phyloP scores from a whole-genome alignment of 768 basidiomycete genomes.

The Pholiota conissans region DNA sequence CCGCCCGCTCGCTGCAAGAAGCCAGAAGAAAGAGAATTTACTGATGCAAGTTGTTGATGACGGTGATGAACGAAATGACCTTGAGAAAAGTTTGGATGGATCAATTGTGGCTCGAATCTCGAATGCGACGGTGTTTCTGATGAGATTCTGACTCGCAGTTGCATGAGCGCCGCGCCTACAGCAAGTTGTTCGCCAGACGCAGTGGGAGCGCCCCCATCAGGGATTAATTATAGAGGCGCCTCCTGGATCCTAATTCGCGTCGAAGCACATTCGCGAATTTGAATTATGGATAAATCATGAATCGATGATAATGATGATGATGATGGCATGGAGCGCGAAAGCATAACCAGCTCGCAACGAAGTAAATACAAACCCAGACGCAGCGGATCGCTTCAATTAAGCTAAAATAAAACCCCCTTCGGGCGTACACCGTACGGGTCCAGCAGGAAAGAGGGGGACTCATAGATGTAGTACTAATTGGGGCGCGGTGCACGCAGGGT shows the following conservation, averaged over 20 bases:
- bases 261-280: neutral
- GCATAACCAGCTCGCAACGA: neutral
- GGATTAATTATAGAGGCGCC: neutral
- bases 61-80: neutral
- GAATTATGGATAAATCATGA: neutral
- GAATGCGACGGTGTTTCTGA: neutral
- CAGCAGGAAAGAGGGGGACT: neutral
- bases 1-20: neutral
- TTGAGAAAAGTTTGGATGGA: neutral
- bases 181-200: too few species aligned
- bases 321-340: neutral
- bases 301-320: too few species aligned
- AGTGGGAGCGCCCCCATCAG: neutral
- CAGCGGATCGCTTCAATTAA: conserved; percentile 29
- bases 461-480: neutral
- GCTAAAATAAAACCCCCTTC: conserved; percentile 12
- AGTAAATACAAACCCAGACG: neutral
- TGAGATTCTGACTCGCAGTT: neutral
- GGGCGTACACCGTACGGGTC: conserved; percentile 1
- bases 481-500: neutral
- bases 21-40: too few species aligned
- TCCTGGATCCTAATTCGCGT: neutral
- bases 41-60: too few species aligned
- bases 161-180: too few species aligned
- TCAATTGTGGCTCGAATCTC: neutral